Evolutionary conservation across 352 stramenopile genomes (phyloP).

Genomic region (Globisporangium canariense): DNA sequence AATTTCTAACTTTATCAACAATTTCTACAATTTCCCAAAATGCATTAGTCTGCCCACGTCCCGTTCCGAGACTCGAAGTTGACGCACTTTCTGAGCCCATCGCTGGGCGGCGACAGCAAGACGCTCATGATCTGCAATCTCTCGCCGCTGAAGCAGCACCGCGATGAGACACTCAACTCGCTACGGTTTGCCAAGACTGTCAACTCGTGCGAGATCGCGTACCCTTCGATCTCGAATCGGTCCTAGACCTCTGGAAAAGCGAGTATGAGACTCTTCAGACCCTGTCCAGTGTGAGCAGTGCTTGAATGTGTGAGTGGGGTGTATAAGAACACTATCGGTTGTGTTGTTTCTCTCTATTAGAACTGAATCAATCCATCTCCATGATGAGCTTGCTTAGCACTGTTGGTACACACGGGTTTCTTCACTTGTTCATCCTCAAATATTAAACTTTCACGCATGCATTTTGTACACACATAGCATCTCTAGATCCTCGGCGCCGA

Average conservation of each 20-base stretch:
- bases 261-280: neutral
- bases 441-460: neutral
- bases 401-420: too few species aligned
- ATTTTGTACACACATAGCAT: neutral
- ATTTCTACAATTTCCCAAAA: neutral
- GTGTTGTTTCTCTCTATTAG: too few species aligned
- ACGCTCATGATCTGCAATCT: slow-evolving; percentile 91
- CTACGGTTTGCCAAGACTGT: slow-evolving; percentile 87
- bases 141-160: slow-evolving; percentile 66
- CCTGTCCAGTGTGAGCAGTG: neutral
- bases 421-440: neutral
- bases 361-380: too few species aligned
- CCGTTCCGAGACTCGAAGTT: slow-evolving; percentile 90
- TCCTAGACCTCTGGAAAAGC: slow-evolving; percentile 2
- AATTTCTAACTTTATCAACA: neutral
- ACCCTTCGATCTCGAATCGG: slow-evolving; percentile 51
- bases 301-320: neutral
- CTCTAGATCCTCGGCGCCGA: slow-evolving; percentile 30
- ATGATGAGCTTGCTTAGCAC: too few species aligned
- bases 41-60: slow-evolving; percentile 57
- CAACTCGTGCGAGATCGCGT: slow-evolving; percentile 85
- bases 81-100: slow-evolving; percentile 83
- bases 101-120: slow-evolving; percentile 83
- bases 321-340: too few species aligned
- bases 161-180: slow-evolving; percentile 85